Evolutionary conservation across 257 asterid genomes (phyloP), one percentile per base, ranked within the genome.

Genomic region (Primulina huaijiensis): DNA sequence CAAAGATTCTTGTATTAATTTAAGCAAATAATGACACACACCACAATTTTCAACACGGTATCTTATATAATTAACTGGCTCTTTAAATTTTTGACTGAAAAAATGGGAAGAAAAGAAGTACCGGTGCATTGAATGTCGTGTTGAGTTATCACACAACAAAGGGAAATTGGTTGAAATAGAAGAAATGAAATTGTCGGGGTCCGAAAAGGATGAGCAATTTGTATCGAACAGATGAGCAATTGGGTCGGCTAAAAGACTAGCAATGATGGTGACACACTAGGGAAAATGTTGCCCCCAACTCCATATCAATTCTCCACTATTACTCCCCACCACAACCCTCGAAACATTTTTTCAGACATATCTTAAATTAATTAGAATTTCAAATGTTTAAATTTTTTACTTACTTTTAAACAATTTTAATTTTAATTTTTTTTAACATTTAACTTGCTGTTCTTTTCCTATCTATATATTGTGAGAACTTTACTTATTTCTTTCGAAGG

Each of bases 171-270:
- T 38, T 31, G 68, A 57, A 72, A 43, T 43, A 0, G 59, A 57
- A 65, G 68, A 68, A 68, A 52, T 7, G 58, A 37, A 29, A 43
- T 40, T 84, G 88, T 81, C 88, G 79, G 89, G 75, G 75, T 72
- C 68, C 53, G 19, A 72, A 74, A 60, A 40, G 55, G 75, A 68
- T 71, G 31, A 78, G 72, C 52, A 67, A 66, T 70, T 53, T 80
- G 83, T 8, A 38, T 38, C 14, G 80, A 81, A 77, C 83, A 81
- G 55, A 52, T 60, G 70, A 33, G 73, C 83, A 72, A 61, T 74
- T 81, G 85, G 84, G 89, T 85, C 89, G 87, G 88, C 87, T 64
- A 69, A 83, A 84, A 80, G 82, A 62, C 72, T 66, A 52, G 76
- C 91, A 85, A 69, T 75, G 85, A 83, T 70, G 71, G 69, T 73